Evolutionary conservation across 805 yeast genomes (phyloP).

Genomic region (Wickerhamomyces ciferrii): DNA sequence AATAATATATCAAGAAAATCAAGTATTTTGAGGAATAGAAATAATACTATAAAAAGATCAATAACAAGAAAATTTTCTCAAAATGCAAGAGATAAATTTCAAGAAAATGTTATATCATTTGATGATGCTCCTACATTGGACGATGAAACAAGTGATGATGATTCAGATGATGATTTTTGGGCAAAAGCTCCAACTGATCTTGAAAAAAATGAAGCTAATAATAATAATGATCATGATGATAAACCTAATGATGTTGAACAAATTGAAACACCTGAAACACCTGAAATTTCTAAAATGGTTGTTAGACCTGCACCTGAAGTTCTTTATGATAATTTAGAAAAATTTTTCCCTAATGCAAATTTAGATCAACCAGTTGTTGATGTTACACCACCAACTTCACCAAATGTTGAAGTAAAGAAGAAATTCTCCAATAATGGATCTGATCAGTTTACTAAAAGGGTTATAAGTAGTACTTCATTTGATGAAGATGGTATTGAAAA

Average conservation of each 20-base stretch:
- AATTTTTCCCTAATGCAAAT: conserved; percentile 88
- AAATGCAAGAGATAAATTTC: conserved; percentile 45
- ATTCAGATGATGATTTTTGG: conserved; percentile 54
- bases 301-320: conserved; percentile 95
- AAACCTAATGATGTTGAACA: conserved; percentile 9
- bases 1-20: not conserved
- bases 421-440: not conserved
- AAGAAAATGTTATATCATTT: conserved; percentile 69
- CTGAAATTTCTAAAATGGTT: conserved; percentile 42
- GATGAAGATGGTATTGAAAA: conserved; percentile 11
- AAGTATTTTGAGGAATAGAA: not conserved
- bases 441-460: conserved; percentile 13
- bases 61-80: conserved; percentile 27
- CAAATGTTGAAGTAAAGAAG: conserved; percentile 21
- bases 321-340: conserved; percentile 85
- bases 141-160: conserved; percentile 30
- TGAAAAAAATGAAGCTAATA: conserved; percentile 15
- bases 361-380: conserved; percentile 89
- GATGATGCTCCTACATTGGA: conserved; percentile 61
- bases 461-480: conserved; percentile 9
- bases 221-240: conserved; percentile 14
- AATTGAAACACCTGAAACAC: conserved; percentile 2
- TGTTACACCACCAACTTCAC: conserved; percentile 57
- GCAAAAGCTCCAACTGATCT: conserved; percentile 38
- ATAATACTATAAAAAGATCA: conserved; percentile 2